phyloP scores from a whole-genome alignment of 78 protist species.

The Protostelium mycophagum region DNA sequence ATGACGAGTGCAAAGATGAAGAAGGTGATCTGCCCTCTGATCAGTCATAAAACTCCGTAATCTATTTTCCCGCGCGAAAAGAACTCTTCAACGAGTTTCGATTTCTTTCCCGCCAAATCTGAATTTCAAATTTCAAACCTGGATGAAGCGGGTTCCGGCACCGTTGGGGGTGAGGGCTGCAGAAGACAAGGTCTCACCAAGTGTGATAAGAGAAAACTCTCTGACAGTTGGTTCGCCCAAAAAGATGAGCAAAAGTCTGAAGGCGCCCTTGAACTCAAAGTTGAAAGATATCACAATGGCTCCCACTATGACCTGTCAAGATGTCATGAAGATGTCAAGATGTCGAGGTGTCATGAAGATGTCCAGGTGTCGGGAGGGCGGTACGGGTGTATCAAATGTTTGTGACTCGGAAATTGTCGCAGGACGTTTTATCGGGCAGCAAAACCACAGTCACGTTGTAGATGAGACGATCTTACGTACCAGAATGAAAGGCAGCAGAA shows the following conservation, averaged over 20 bases:
- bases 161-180: not conserved
- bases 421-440: too few relatives aligned
- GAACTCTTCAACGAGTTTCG: too few relatives aligned
- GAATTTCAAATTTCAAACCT: not conserved
- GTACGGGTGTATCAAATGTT: too few relatives aligned
- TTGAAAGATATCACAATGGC: not conserved
- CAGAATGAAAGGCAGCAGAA: too few relatives aligned
- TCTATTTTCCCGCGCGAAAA: too few relatives aligned
- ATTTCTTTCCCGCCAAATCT: too few relatives aligned
- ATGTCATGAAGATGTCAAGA: not conserved
- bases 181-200: slow-evolving; percentile 12
- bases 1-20: slow-evolving; percentile 6
- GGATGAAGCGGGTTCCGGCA: not conserved
- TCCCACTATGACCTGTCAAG: not conserved
- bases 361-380: too few relatives aligned
- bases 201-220: slow-evolving; percentile 6
- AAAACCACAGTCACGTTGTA: too few relatives aligned
- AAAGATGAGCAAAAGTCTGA: not conserved
- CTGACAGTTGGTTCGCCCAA: not conserved
- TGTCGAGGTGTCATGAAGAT: too few relatives aligned
- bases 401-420: too few relatives aligned
- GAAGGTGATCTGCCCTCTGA: slow-evolving; percentile 9
- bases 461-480: too few relatives aligned
- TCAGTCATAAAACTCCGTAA: not conserved
- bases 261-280: slow-evolving; percentile 34